Conservation (phyloP, 306 rosid species). For the Cicer chorassanicum region DNA sequence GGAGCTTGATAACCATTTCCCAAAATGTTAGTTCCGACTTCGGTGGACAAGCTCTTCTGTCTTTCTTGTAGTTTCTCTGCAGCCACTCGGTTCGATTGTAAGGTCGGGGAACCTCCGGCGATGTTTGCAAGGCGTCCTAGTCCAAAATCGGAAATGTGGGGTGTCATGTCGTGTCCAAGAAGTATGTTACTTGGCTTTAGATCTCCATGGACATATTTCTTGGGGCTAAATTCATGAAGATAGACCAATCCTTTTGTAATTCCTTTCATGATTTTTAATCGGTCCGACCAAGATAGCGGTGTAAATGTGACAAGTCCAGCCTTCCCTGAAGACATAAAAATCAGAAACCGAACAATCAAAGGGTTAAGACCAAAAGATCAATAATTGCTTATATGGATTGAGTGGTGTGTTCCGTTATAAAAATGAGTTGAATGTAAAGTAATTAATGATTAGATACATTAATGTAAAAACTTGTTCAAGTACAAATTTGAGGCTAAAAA, state of each 20-base stretch:
- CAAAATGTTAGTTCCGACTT: conserved; percentile 49
- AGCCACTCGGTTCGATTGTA: conserved; percentile 70
- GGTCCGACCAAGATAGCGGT: conserved; percentile 69
- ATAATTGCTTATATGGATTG: not conserved
- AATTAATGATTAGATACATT: too few relatives aligned
- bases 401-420: too few relatives aligned
- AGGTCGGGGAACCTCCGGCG: conserved; percentile 83
- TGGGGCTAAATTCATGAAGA: conserved; percentile 93
- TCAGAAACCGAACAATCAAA: conserved; percentile 44
- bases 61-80: conserved; percentile 69
- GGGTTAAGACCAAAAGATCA: conserved; percentile 25
- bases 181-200: conserved; percentile 83
- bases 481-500: too few relatives aligned
- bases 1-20: conserved; percentile 85
- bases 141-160: conserved; percentile 87
- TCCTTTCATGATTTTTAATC: conserved; percentile 83
- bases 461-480: too few relatives aligned
- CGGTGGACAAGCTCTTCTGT: conserved; percentile 65
- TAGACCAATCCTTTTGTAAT: conserved; percentile 82
- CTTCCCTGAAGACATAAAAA: conserved; percentile 61
- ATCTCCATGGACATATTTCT: conserved; percentile 94
- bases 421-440: too few relatives aligned
- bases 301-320: conserved; percentile 65
- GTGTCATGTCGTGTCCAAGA: conserved; percentile 81
- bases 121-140: conserved; percentile 94